Conservation (phyloP, 495 filamentous ascomycete species). For the Cercophora newfieldiana region DNA sequence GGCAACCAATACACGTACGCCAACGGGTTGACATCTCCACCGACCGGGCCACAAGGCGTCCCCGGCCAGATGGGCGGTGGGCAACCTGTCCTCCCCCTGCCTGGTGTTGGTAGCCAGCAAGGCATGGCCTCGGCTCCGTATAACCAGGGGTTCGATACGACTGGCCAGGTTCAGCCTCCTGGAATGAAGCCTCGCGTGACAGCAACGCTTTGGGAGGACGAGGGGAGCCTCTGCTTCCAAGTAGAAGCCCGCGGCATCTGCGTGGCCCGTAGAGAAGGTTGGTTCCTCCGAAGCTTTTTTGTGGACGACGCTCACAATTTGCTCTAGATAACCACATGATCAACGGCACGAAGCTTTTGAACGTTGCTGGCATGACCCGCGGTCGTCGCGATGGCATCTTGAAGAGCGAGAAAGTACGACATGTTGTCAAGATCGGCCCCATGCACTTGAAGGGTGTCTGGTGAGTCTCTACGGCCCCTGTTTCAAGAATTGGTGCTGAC, state of each 20-base stretch:
- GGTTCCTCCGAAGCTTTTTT: not conserved
- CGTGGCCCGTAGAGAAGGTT: constrained; percentile 87
- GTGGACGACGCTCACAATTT: not conserved
- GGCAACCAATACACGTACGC: constrained; percentile 68
- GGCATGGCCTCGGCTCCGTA: constrained; percentile 50
- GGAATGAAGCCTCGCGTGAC: constrained; percentile 98
- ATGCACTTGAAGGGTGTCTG: constrained; percentile 99
- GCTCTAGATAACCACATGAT: constrained; percentile 94
- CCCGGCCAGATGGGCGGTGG: constrained; percentile 64
- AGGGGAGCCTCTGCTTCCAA: constrained; percentile 96
- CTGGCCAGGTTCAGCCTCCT: constrained; percentile 90
- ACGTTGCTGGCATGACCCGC: constrained; percentile 97
- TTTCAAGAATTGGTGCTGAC: constrained; percentile 9
- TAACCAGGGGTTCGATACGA: constrained; percentile 73
- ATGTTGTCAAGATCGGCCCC: constrained; percentile 97
- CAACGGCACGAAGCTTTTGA: constrained; percentile 95
- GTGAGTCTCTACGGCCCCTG: constrained; percentile 54
- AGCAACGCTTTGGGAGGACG: constrained; percentile 97
- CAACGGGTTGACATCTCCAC: constrained; percentile 74
- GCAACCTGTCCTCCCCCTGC: constrained; percentile 66
- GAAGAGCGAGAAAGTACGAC: constrained; percentile 94
- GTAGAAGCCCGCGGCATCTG: constrained; percentile 96
- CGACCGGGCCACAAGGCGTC: constrained; percentile 64
- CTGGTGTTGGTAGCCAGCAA: constrained; percentile 54
- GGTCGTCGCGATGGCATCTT: constrained; percentile 94